Conservation (phyloP, 2,329 filamentous ascomycete genomes). For the Talaromyces sp. region DNA sequence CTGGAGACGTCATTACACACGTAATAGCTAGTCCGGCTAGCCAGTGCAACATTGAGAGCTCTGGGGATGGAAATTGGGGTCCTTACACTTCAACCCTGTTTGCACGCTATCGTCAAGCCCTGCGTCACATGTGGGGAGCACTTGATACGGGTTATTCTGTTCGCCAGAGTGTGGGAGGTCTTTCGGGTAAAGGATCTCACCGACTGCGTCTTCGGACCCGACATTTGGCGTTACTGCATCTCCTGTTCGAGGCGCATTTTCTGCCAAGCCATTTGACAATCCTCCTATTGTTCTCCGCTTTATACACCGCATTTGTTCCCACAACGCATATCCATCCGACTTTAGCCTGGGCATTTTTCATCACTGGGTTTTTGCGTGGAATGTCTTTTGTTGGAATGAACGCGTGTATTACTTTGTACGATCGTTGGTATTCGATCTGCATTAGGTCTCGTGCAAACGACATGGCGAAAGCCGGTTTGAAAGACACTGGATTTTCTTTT, state of each 20-base stretch:
- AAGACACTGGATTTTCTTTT: slow-evolving; percentile 60
- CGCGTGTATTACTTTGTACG: slow-evolving; percentile 64
- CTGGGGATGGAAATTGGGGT: slow-evolving; percentile 51
- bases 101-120: slow-evolving; percentile 68
- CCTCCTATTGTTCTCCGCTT: slow-evolving; percentile 58
- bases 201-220: slow-evolving; percentile 34
- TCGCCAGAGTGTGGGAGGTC: slow-evolving; percentile 32
- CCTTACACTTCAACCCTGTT: slow-evolving; percentile 52
- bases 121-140: slow-evolving; percentile 71
- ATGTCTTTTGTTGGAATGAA: slow-evolving; percentile 62
- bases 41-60: slow-evolving; percentile 67
- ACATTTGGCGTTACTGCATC: slow-evolving; percentile 58
- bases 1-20: slow-evolving; percentile 63
- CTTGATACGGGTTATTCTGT: slow-evolving; percentile 65
- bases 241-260: slow-evolving; percentile 69
- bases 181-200: slow-evolving; percentile 3
- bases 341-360: slow-evolving; percentile 58
- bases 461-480: slow-evolving; percentile 63
- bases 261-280: slow-evolving; percentile 65
- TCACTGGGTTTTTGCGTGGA: slow-evolving; percentile 60
- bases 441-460: slow-evolving; percentile 61
- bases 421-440: slow-evolving; percentile 62
- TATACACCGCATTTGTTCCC: slow-evolving; percentile 57
- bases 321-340: slow-evolving; percentile 51
- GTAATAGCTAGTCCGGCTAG: slow-evolving; percentile 67